Evolutionary conservation across 1,284 basidiomycete genomes (phyloP).

Genomic region (Leccinum subfulvum): DNA sequence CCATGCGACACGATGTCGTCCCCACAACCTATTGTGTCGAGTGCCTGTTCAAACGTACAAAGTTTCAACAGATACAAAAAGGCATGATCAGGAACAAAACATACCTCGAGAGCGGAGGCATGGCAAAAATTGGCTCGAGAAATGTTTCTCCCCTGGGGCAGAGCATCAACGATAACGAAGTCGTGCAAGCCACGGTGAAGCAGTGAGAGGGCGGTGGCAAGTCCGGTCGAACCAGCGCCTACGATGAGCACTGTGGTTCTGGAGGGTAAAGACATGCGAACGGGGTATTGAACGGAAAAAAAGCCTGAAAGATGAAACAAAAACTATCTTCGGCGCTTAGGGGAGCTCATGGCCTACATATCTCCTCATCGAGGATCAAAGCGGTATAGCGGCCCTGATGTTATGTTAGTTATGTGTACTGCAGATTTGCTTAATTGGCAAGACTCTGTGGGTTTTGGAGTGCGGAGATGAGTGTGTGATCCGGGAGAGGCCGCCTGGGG

Average conservation of each 20-base stretch:
- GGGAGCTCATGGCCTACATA: too few relatives aligned
- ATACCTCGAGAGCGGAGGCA: background rate
- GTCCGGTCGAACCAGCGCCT: constrained; percentile 31
- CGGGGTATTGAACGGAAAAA: too few relatives aligned
- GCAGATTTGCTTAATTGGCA: too few relatives aligned
- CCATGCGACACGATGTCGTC: constrained; percentile 37
- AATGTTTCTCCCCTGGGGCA: background rate
- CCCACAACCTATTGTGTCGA: background rate
- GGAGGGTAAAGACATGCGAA: constrained; percentile 14
- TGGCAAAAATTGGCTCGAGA: background rate
- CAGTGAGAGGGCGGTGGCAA: constrained; percentile 24
- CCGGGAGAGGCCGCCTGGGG: too few relatives aligned
- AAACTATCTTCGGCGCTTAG: too few relatives aligned
- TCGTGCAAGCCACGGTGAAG: constrained; percentile 42
- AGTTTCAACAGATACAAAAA: background rate
- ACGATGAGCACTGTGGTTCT: background rate
- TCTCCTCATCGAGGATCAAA: too few relatives aligned
- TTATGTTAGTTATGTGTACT: too few relatives aligned
- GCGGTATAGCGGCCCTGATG: too few relatives aligned
- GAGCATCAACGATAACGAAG: constrained; percentile 20
- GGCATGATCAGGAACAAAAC: background rate
- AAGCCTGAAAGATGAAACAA: too few relatives aligned
- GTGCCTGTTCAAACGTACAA: background rate
- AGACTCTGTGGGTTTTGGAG: too few relatives aligned
- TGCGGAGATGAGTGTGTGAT: too few relatives aligned